Evolutionary conservation across 768 basidiomycete genomes (phyloP).

Genomic region (Leccinellum luteum): DNA sequence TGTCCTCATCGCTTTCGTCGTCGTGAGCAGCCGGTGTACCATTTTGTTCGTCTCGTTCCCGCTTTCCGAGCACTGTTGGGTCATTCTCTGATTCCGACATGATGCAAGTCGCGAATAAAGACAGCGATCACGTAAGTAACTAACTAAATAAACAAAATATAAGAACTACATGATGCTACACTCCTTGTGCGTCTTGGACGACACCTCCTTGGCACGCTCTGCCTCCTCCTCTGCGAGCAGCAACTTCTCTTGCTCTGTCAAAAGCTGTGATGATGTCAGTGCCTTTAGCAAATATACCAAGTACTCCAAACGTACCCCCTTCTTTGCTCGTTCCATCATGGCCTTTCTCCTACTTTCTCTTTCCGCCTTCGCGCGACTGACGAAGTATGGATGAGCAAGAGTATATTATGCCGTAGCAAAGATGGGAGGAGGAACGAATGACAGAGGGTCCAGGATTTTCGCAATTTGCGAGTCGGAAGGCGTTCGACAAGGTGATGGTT

Average conservation of each 20-base stretch:
- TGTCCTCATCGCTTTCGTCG: slow-evolving; percentile 68
- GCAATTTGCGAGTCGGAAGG: slow-evolving; percentile 34
- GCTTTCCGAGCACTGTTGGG: slow-evolving; percentile 62
- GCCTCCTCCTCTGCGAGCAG: slow-evolving; percentile 55
- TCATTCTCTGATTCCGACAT: slow-evolving; percentile 52
- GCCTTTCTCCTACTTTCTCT: slow-evolving; percentile 66
- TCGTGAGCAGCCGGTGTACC: slow-evolving; percentile 20
- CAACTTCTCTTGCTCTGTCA: slow-evolving; percentile 64
- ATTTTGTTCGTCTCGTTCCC: slow-evolving; percentile 40
- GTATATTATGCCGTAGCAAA: slow-evolving; percentile 61
- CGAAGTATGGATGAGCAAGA: slow-evolving; percentile 17
- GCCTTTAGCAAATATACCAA: neutral
- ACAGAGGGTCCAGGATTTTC: slow-evolving; percentile 36
- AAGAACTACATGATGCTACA: slow-evolving; percentile 56
- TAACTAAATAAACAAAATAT: neutral
- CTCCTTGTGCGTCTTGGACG: slow-evolving; percentile 37
- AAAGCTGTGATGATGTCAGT: slow-evolving; percentile 36
- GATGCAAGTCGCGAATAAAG: neutral
- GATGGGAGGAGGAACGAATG: slow-evolving; percentile 66
- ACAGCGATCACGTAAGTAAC: slow-evolving; percentile 11
- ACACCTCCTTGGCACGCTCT: slow-evolving; percentile 32
- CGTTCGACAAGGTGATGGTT: slow-evolving; percentile 25
- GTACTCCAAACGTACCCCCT: slow-evolving; percentile 52
- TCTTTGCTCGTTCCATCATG: slow-evolving; percentile 70
- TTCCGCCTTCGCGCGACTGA: slow-evolving; percentile 73